Conservation (phyloP, 805 yeast species). For the Saturnispora silvae region DNA sequence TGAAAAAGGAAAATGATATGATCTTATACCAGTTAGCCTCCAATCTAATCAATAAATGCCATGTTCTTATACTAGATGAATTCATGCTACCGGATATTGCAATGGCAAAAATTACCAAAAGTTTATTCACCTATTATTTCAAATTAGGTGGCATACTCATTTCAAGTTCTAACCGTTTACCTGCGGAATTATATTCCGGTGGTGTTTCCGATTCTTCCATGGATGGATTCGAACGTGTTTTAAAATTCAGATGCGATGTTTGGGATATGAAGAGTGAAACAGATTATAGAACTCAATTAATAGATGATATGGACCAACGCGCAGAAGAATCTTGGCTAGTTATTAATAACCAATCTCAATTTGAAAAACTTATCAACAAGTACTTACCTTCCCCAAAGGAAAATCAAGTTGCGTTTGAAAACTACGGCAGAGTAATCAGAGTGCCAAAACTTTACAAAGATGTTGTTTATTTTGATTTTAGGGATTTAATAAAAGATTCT, state of each 20-base stretch:
- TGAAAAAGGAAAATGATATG: conserved; percentile 48
- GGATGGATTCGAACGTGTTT: conserved; percentile 42
- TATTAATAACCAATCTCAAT: conserved; percentile 22
- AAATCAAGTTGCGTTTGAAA: conserved; percentile 27
- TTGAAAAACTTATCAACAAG: conserved; percentile 28
- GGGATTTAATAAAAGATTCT: conserved; percentile 43
- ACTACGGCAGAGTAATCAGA: conserved; percentile 43
- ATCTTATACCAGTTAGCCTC: conserved; percentile 58
- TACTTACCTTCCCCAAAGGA: conserved; percentile 7
- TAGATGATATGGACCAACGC: conserved; percentile 15
- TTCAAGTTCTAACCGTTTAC: conserved; percentile 64
- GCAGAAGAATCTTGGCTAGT: conserved; percentile 25
- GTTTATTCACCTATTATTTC: conserved; percentile 57
- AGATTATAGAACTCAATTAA: conserved; percentile 41
- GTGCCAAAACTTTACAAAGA: conserved; percentile 34
- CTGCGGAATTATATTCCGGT: conserved; percentile 60
- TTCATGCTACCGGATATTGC: conserved; percentile 72
- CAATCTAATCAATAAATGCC: conserved; percentile 45
- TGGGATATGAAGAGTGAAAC: conserved; percentile 49
- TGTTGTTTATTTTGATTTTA: conserved; percentile 39
- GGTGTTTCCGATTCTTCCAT: conserved; percentile 52
- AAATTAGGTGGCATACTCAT: conserved; percentile 66
- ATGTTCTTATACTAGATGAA: conserved; percentile 57
- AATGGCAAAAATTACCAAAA: conserved; percentile 56
- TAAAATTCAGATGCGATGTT: conserved; percentile 48